Evolutionary conservation across 768 basidiomycete genomes (phyloP), one percentile per base, ranked within the genome.

Genomic region (Boletus rubropictus): DNA sequence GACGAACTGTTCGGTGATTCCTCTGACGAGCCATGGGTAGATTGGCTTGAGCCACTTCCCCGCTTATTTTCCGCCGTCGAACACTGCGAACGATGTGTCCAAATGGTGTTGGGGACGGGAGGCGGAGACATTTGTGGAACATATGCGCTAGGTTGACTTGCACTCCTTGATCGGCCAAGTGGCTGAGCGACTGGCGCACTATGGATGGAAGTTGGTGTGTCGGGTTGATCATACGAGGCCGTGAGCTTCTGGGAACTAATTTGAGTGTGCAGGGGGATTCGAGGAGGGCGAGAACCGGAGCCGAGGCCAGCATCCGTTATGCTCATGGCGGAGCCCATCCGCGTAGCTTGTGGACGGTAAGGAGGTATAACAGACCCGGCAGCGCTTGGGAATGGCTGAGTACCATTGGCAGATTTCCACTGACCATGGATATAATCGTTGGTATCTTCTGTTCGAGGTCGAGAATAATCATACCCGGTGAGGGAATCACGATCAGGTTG

Each of bases 1-100:
- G 87, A 89, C 14, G 82, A 82, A 52, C 83, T 85, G 55, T 88
- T 85, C 17, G 88, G 86, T 37, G 89, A 90, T 54, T 86, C 88
- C 57, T 89, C 86, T 11, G 88, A 89, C 63, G 84, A 88, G 55
- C 79, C 84, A 36, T 42, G 61, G 9, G 88, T 89, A 11, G 86
- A 88, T 62, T 88, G 81, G 57, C 89, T 91, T 31, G 86, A 89
- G 11, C 86, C 84, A 53, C 89, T 91, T 27, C 86, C 89, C 31
- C 89, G 80, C 65, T 90, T 90, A 56, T 72, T 76, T 42, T 66
- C 73, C 5, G 46, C 55, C 22, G 64, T 59, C 46, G 73, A 67
- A 33, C 67, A 65, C 53, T 68, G 73, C 35, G 70, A 67, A 48
- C 73, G 70, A 42, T 72, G 71, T 20, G 58, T 62, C 82, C 84